These are phyloP conservation scores for Colletotrichum godetiae DNA, from an alignment of 2,329 filamentous ascomycete genomes.

Conservation along the genomic window DNA sequence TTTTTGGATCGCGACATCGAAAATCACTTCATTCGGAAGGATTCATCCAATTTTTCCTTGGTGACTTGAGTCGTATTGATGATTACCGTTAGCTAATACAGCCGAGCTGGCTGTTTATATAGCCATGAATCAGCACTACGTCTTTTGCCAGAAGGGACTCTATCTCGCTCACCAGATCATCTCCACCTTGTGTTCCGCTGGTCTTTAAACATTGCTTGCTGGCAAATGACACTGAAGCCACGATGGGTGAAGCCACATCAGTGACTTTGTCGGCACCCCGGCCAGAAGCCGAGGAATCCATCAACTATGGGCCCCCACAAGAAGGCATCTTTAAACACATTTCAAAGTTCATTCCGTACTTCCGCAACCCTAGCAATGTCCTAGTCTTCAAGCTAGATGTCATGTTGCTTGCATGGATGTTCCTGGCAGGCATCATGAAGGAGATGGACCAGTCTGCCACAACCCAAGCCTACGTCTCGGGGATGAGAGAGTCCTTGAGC, in stretches of 20 bases:
- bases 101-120: slow-evolving; percentile 16
- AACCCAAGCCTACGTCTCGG: slow-evolving; percentile 52
- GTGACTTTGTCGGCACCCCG: not conserved
- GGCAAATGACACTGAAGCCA: not conserved
- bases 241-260: slow-evolving; percentile 15
- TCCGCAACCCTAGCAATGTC: slow-evolving; percentile 46
- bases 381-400: slow-evolving; percentile 49
- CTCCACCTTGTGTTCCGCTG: not conserved
- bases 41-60: not conserved
- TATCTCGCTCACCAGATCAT: not conserved
- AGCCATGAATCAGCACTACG: not conserved
- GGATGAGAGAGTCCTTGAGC: slow-evolving; percentile 50
- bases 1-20: slow-evolving; percentile 22
- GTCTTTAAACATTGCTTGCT: not conserved
- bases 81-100: not conserved
- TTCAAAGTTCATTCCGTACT: slow-evolving; percentile 39
- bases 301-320: slow-evolving; percentile 29
- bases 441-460: slow-evolving; percentile 50
- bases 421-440: slow-evolving; percentile 39
- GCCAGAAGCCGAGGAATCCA: not conserved
- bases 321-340: slow-evolving; percentile 35
- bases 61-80: not conserved
- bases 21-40: slow-evolving; percentile 9
- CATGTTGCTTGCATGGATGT: slow-evolving; percentile 49
- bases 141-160: not conserved